Conservation (phyloP, 331 rosid genomes). For the Arachis monticola region DNA sequence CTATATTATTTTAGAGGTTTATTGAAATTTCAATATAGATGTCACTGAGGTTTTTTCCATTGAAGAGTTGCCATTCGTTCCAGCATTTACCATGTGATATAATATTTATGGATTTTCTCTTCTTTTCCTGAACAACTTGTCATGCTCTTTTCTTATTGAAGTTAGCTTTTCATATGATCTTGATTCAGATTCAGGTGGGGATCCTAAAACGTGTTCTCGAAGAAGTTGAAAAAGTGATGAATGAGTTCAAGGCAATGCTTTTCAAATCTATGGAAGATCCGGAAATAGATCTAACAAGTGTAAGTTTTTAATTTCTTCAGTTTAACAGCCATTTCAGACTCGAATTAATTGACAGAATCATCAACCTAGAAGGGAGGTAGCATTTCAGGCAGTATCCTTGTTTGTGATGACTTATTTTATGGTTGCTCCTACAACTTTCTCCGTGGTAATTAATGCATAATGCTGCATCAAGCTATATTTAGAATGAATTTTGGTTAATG, state of each 20-base stretch:
- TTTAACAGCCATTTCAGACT: conserved; percentile 21
- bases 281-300: conserved; percentile 86
- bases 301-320: conserved; percentile 52
- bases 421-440: conserved; percentile 18
- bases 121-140: conserved; percentile 30
- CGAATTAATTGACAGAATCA: conserved; percentile 33
- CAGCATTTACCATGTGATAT: conserved; percentile 30
- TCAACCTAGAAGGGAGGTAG: conserved; percentile 20
- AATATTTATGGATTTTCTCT: conserved; percentile 22
- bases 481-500: conserved; percentile 16
- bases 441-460: conserved; percentile 15
- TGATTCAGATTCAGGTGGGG: conserved; percentile 75
- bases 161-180: conserved; percentile 31
- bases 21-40: conserved; percentile 23
- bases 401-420: conserved; percentile 28
- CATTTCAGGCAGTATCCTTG: conserved; percentile 34
- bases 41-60: background rate
- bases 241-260: conserved; percentile 90
- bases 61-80: background rate
- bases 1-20: conserved; percentile 33
- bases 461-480: conserved; percentile 27
- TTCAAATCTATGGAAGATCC: conserved; percentile 99
- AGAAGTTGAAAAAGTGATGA: conserved; percentile 98
- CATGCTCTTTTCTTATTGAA: conserved; percentile 21
- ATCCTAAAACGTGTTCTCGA: conserved; percentile 94